Percentiles rank a stretch among this genome's conserved stretches.
Evolutionary conservation across 495 filamentous ascomycete genomes (phyloP).

Genomic region (Aspergillus egyptiacus): DNA sequence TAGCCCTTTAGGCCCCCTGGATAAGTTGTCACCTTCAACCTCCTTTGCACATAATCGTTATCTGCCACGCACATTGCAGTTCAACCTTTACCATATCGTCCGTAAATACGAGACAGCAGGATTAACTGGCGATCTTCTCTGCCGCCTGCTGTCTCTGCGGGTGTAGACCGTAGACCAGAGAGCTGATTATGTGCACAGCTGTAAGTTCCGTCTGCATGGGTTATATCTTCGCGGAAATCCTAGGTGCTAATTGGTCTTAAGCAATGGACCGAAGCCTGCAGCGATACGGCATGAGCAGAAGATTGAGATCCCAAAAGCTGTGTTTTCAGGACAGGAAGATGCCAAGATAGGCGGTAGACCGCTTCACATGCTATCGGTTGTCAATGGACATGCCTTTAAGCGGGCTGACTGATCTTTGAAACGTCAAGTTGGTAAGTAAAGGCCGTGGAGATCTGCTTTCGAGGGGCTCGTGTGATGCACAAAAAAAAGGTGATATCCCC

Average conservation of each 20-base stretch:
- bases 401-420: too few relatives aligned
- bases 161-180: neutral
- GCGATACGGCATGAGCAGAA: too few relatives aligned
- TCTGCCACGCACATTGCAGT: constrained; percentile 1
- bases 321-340: neutral
- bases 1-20: neutral
- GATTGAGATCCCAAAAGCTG: too few relatives aligned
- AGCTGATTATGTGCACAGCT: too few relatives aligned
- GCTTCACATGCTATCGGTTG: constrained; percentile 5
- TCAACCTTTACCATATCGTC: constrained; percentile 1
- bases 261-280: too few relatives aligned
- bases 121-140: constrained; percentile 18
- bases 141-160: neutral
- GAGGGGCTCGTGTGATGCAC: neutral
- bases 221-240: too few relatives aligned
- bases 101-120: constrained; percentile 5
- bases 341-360: neutral
- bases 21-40: constrained; percentile 5
- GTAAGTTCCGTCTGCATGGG: neutral
- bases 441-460: neutral
- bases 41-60: constrained; percentile 7
- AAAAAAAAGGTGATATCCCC: neutral
- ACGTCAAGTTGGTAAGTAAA: too few relatives aligned
- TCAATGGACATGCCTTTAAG: neutral
- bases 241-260: too few relatives aligned